A percentile compares a stretch with the other conserved stretches of the same genome.
Conservation (phyloP, 2,329 filamentous ascomycete species). For the Cyphellophora europaea region DNA sequence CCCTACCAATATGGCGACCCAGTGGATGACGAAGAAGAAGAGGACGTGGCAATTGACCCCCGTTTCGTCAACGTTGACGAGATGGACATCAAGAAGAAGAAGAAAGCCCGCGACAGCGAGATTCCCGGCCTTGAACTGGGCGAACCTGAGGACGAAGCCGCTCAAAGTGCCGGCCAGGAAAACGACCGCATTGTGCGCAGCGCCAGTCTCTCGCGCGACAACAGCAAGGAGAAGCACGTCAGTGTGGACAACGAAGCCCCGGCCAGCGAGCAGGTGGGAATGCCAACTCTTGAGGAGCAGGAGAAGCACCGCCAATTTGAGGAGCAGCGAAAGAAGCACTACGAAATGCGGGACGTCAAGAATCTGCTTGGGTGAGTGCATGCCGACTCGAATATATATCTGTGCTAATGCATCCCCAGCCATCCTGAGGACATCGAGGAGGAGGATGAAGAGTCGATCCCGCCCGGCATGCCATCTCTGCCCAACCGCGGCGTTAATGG, state of each 20-base stretch:
- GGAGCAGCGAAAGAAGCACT: conserved; percentile 86
- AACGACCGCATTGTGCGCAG: conserved; percentile 35
- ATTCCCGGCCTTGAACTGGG: conserved; percentile 89
- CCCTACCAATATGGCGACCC: conserved; percentile 91
- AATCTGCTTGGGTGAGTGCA: conserved; percentile 62
- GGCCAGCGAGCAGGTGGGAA: conserved; percentile 39
- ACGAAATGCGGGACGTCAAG: conserved; percentile 96
- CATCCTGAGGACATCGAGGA: conserved; percentile 59
- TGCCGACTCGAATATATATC: conserved; percentile 1
- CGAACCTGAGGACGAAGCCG: conserved; percentile 71
- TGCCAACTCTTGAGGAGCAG: conserved; percentile 60
- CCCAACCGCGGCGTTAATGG: conserved; percentile 27
- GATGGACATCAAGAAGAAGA: conserved; percentile 44
- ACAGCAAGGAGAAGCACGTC: conserved; percentile 60
- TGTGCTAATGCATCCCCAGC: conserved; percentile 16
- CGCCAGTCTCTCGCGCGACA: conserved; percentile 30
- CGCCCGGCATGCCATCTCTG: conserved; percentile 28
- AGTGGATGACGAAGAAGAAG: conserved; percentile 67
- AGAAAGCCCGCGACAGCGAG: conserved; percentile 53
- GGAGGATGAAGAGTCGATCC: conserved; percentile 45
- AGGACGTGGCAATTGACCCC: conserved; percentile 22
- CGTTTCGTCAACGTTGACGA: conserved; percentile 43
- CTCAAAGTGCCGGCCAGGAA: conserved; percentile 30
- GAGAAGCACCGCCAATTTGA: conserved; percentile 93
- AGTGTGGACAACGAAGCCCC: conserved; percentile 55